Percentiles rank a stretch among this genome's conserved stretches.
Evolutionary conservation across 2,329 filamentous ascomycete genomes (phyloP).

Genomic region (Mollisia scopiformis): DNA sequence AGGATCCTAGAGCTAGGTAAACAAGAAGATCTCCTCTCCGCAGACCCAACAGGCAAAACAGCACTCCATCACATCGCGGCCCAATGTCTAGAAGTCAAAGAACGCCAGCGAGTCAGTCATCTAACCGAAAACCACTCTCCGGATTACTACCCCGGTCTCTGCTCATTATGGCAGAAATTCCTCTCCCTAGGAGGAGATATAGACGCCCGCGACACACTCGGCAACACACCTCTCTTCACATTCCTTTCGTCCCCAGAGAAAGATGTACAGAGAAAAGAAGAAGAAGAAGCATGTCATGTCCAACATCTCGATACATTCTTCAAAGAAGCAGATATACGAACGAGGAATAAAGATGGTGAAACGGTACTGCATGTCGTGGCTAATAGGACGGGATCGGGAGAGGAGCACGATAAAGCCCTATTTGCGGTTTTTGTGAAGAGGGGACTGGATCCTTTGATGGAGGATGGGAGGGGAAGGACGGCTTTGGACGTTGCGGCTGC

Average conservation of each 20-base stretch:
- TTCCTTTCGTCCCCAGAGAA: not conserved
- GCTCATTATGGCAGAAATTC: not conserved
- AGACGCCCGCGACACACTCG: slow-evolving; percentile 19
- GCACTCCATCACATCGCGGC: slow-evolving; percentile 29
- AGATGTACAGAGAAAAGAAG: not conserved
- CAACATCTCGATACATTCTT: slow-evolving; percentile 15
- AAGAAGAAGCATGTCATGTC: not conserved
- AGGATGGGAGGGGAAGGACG: slow-evolving; percentile 19
- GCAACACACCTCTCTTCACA: slow-evolving; percentile 22
- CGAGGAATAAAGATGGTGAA: slow-evolving; percentile 20
- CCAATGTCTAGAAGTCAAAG: slow-evolving; percentile 11
- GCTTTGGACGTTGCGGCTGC: slow-evolving; percentile 23
- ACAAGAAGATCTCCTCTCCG: slow-evolving; percentile 21
- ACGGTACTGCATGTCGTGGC: slow-evolving; percentile 23
- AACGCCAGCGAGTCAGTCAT: not conserved
- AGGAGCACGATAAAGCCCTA: slow-evolving; percentile 16
- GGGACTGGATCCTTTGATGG: slow-evolving; percentile 18
- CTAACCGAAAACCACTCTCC: not conserved
- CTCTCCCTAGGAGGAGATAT: slow-evolving; percentile 19
- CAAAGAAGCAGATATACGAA: slow-evolving; percentile 14
- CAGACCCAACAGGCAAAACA: slow-evolving; percentile 26
- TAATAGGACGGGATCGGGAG: not conserved
- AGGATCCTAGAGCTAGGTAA: slow-evolving; percentile 25
- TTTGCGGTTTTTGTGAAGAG: slow-evolving; percentile 19
- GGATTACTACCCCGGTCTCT: not conserved